Conservation (phyloP, 345 rosid species). For the Trapa bicornis region DNA sequence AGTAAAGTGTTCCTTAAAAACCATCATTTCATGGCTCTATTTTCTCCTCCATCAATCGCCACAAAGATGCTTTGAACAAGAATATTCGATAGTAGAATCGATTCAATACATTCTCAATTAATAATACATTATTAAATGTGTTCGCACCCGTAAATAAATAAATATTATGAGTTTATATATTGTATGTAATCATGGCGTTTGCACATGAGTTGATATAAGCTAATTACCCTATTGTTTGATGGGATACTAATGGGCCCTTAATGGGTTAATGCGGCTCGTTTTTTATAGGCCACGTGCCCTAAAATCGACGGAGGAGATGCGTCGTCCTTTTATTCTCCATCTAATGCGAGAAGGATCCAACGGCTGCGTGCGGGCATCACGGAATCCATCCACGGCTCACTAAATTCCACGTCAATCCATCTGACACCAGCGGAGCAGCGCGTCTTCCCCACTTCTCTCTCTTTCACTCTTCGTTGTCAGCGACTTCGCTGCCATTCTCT, state of each 20-base stretch:
- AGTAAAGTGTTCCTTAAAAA: too few relatives aligned
- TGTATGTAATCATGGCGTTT: too few relatives aligned
- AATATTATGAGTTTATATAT: too few relatives aligned
- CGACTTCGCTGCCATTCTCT: not conserved
- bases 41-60: too few relatives aligned
- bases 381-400: not conserved
- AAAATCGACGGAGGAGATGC: not conserved
- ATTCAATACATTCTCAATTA: too few relatives aligned
- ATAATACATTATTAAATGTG: too few relatives aligned
- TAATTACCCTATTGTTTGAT: too few relatives aligned
- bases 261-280: not conserved
- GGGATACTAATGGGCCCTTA: not conserved
- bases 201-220: too few relatives aligned
- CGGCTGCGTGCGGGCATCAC: not conserved
- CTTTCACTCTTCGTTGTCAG: not conserved
- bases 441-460: not conserved
- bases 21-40: too few relatives aligned
- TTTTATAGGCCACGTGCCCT: not conserved
- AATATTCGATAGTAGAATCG: too few relatives aligned
- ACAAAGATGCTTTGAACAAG: too few relatives aligned
- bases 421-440: constrained; percentile 2
- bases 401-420: not conserved
- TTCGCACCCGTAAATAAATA: too few relatives aligned
- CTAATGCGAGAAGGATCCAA: not conserved
- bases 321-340: not conserved